A percentile compares a stretch with the other conserved stretches of the same genome.
phyloP scores from a whole-genome alignment of 768 basidiomycete genomes.

The Tricholoma bakamatsutake region DNA sequence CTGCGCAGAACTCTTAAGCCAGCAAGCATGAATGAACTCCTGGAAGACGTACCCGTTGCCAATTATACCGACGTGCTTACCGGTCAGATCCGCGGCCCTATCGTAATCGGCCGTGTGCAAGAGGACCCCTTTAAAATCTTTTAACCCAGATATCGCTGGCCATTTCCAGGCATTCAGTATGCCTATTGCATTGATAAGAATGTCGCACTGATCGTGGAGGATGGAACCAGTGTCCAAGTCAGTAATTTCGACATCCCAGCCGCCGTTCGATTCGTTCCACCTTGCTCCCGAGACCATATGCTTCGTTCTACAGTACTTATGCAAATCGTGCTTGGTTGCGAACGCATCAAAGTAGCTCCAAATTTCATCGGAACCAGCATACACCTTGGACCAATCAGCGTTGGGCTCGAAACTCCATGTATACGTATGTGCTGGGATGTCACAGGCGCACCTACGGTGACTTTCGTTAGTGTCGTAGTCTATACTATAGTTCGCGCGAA shows the following conservation, averaged over 20 bases:
- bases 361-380: slow-evolving; percentile 26
- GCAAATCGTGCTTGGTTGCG: too few species aligned
- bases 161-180: slow-evolving; percentile 33
- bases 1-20: slow-evolving; percentile 1
- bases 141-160: slow-evolving; percentile 31
- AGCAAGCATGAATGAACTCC: too few species aligned
- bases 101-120: slow-evolving; percentile 32
- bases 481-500: too few species aligned
- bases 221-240: slow-evolving; percentile 1
- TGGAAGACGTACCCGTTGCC: too few species aligned
- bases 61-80: too few species aligned
- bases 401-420: slow-evolving; percentile 4
- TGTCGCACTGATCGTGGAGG: slow-evolving; percentile 22
- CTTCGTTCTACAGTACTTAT: slow-evolving; percentile 8
- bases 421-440: too few species aligned
- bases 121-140: slow-evolving; percentile 27
- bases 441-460: too few species aligned
- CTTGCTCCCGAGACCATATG: slow-evolving; percentile 22
- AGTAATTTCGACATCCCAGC: too few species aligned
- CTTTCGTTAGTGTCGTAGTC: too few species aligned
- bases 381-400: slow-evolving; percentile 26
- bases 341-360: slow-evolving; percentile 24
- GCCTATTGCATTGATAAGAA: slow-evolving; percentile 28
- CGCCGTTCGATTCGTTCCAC: slow-evolving; percentile 22
- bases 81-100: too few species aligned